Evolutionary conservation across 306 rosid species (phyloP), one percentile per base, ranked within the genome.

Genomic region (Rosa rugosa): DNA sequence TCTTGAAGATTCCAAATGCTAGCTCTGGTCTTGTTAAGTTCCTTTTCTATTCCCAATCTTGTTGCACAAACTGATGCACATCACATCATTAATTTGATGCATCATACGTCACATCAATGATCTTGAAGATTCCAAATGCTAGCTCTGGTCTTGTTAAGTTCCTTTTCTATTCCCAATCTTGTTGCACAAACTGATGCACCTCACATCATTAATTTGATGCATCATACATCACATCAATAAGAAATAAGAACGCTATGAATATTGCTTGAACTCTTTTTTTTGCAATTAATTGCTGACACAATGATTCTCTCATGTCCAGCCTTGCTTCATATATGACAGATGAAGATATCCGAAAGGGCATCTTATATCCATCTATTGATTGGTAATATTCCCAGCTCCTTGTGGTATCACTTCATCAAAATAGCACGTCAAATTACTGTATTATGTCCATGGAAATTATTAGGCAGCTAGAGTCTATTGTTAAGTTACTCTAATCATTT

Each of bases 321-420:
- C 98, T 94, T 80, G 97, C 98, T 80, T 87, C 97, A 56, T 94
- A 94, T 82, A 94, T 94, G 90, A 89, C 91, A 18, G 95, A 91
- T 41, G 97, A 89, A 80, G 98, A 94, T 60, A 73, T 87, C 81
- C 87, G 77, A 36, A 86, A 85, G 60, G 98, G 98, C 67, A 87
- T 88, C 72, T 84, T 94, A 86, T 94, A 89, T 86, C 98, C 98
- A 68, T 94, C 93, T 66, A 87, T 91, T 78, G 74, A 86, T 70
- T 44, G 94, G 98, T 94, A 91, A 73, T 31, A 67, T 75, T 86
- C 79, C 64, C 54, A 50, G 62, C 77, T 60, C 57, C 65, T 36
- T 53, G 49, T 68, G 22, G 20, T 12, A 8, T 72, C 69, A 13
- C 47, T 72, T 56, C 1, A 40, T 56, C 20, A 40, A 22, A 31